These are phyloP conservation scores for Coccomyxa sp. DNA, from an alignment of 139 green algal genomes.

Conservation along the genomic window DNA sequence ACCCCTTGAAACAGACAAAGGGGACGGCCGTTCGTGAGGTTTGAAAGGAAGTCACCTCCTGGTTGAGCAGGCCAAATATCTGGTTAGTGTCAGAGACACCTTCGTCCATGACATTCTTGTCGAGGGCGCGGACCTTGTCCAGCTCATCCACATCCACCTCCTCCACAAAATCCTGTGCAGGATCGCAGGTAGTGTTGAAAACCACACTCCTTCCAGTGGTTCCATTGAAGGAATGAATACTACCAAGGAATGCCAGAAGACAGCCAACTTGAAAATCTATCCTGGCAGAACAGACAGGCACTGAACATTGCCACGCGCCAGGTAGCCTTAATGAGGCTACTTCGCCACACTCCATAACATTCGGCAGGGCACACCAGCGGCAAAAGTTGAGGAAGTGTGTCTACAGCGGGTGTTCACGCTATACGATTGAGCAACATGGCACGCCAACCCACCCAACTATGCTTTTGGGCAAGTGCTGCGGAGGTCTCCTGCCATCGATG, in stretches of 20 bases:
- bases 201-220: not conserved
- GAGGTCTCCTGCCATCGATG: not conserved
- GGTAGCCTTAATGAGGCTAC: too few relatives aligned
- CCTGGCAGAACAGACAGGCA: too few relatives aligned
- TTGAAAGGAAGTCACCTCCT: not conserved
- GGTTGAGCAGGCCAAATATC: not conserved
- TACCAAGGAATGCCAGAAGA: not conserved
- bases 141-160: not conserved
- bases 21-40: too few relatives aligned
- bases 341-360: too few relatives aligned
- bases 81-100: not conserved
- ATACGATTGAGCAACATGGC: not conserved
- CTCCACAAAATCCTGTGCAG: conserved; percentile 4
- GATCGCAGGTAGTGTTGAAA: not conserved
- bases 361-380: too few relatives aligned
- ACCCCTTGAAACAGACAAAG: too few relatives aligned
- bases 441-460: not conserved
- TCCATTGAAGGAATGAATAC: not conserved
- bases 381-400: not conserved
- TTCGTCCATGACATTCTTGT: not conserved
- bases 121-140: not conserved
- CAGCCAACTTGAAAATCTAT: not conserved
- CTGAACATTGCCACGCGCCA: too few relatives aligned
- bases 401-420: not conserved
- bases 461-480: not conserved